Base-by-base conservation (phyloP, 495 filamentous ascomycete genomes). In the Choiromyces venosus region DNA sequence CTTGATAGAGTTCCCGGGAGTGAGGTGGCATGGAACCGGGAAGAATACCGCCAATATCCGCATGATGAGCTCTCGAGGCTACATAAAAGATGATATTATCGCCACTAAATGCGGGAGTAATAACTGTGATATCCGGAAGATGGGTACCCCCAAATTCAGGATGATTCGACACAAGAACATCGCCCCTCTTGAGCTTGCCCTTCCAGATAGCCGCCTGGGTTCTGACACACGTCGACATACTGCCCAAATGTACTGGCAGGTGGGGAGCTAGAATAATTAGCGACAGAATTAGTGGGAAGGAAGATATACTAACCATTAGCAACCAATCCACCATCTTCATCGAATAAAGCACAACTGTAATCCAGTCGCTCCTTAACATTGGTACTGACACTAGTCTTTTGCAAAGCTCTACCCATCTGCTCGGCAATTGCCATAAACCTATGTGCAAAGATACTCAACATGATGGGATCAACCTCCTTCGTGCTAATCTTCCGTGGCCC, bases 371-470 rank as follows among this genome's bases (percentile, higher is more conserved):
- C 95, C 79, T 99, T 99, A 79, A 99, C 95, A 80, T 99, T 99
- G 6, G 95, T 99, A 72, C 92, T 96, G 66, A 99, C 95, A 75
- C 92, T 94, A 0, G 95, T 99, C 86, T 97, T 99, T 77, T 98
- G 95, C 37, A 99, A 85, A 3, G 95, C 94, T 70, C 93, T 86
- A 6, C 95, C 95, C 94, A 97, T 98, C 82, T 97, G 94, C 83
- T 99, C 95, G 4, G 95, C 95, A 80, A 99, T 98, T 18, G 94
- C 93, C 95, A 99, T 99, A 84, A 99, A 99, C 0, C 95, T 86
- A 82, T 99, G 94, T 1, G 93, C 93, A 78, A 99, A 99, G 73
- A 99, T 96, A 81, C 90, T 96, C 8, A 99, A 88, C 83, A 96
- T 91, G 82, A 99, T 97, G 0, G 95, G 94, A 75, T 93, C 90